phyloP scores from a whole-genome alignment of 2,329 filamentous ascomycete species.

The Didymella sp. region DNA sequence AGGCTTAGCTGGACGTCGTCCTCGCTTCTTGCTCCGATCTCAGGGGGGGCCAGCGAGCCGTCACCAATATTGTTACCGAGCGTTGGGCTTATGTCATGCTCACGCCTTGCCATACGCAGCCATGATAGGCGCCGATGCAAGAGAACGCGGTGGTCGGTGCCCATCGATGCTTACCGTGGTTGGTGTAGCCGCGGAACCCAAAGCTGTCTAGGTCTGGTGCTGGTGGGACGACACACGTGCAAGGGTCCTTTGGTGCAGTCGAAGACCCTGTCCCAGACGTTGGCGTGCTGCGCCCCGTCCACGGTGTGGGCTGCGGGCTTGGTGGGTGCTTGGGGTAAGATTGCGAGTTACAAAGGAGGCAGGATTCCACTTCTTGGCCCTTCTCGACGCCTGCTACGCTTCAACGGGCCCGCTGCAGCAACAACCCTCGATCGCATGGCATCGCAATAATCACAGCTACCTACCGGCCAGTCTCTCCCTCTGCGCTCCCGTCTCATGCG shows the following conservation, averaged over 20 bases:
- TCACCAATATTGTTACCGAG: neutral
- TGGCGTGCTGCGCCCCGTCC: slow-evolving; percentile 9
- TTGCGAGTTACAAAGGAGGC: slow-evolving; percentile 11
- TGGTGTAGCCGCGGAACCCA: neutral
- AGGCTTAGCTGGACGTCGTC: neutral
- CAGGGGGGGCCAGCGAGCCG: neutral
- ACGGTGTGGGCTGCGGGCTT: neutral
- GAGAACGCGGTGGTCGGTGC: neutral
- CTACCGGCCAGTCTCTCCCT: slow-evolving; percentile 2
- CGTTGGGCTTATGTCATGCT: slow-evolving; percentile 1
- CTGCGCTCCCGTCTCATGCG: slow-evolving; percentile 2
- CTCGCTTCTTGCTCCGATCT: slow-evolving; percentile 10
- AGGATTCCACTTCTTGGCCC: neutral
- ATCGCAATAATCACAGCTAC: neutral
- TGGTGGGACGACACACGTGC: slow-evolving; percentile 5
- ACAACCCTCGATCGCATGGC: slow-evolving; percentile 1
- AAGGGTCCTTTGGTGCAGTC: neutral
- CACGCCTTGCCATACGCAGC: neutral
- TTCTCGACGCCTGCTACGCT: neutral
- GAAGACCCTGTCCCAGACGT: slow-evolving; percentile 8
- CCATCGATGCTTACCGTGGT: slow-evolving; percentile 4
- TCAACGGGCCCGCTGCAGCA: neutral
- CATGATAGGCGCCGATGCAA: slow-evolving; percentile 3
- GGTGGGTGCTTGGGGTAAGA: slow-evolving; percentile 18
- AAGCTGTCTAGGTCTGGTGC: neutral